Conservation (phyloP, 495 filamentous ascomycete genomes). For the Podospora comata region DNA sequence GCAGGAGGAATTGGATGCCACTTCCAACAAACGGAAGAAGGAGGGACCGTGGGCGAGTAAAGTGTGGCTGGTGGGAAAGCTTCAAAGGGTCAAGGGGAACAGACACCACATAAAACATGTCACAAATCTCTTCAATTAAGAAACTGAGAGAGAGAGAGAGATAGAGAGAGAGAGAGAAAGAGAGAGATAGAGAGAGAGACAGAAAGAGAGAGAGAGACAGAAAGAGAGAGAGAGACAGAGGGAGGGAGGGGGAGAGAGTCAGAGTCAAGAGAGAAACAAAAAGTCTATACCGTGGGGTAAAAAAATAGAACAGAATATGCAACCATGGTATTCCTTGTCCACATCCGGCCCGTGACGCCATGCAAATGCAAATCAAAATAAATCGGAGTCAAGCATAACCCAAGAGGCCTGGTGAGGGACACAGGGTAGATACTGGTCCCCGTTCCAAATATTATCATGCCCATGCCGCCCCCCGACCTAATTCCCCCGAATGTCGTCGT, state of each 20-base stretch:
- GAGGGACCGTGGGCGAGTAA: background rate
- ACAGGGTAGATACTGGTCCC: background rate
- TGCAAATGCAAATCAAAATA: constrained; percentile 31
- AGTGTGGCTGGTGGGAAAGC: background rate
- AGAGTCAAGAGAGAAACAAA: constrained; percentile 15
- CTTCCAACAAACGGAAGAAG: constrained; percentile 13
- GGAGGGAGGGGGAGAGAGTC: background rate
- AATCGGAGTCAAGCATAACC: constrained; percentile 9
- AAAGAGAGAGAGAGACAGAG: background rate
- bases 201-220: background rate
- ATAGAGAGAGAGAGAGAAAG: background rate
- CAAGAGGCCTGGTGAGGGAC: background rate
- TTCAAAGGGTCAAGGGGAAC: background rate
- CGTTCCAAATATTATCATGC: background rate
- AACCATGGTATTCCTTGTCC: constrained; percentile 34
- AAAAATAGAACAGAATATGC: constrained; percentile 25
- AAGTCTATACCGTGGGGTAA: constrained; percentile 27
- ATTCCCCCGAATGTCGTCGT: constrained; percentile 43
- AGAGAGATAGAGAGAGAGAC: too few species aligned
- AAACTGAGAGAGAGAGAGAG: background rate
- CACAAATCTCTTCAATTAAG: background rate
- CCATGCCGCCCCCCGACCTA: constrained; percentile 5
- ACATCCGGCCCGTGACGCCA: constrained; percentile 31
- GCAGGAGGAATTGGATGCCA: constrained; percentile 3
- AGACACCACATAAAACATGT: background rate